Base-by-base conservation (phyloP, 2,329 filamentous ascomycete genomes). In the Samsoniella hepiali region DNA sequence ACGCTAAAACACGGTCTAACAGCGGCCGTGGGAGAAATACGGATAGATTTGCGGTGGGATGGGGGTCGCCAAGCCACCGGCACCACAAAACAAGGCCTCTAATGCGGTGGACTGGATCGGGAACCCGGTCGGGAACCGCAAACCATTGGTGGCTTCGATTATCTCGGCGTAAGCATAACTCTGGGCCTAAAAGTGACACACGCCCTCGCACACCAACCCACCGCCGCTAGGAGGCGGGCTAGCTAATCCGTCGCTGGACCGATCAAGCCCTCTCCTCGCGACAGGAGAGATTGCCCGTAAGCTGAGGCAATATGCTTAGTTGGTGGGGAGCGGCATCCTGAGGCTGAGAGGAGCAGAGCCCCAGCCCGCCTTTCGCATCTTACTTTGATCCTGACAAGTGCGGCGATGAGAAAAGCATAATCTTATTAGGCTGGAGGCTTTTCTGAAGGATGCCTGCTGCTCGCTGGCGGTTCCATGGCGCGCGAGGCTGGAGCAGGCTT, bases 91-190 rank as follows among this genome's bases (percentile, higher is more conserved):
- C 47, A 54, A 54, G 58, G 38, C 38, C 49, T 60, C 38, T 53
- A 53, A 44, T 44, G 15, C 36, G 49, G 49, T 27, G 45, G 49
- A 51, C 49, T 60, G 49, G 36, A 60, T 54, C 58, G 58, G 58
- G 31, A 61, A 54, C 58, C 38, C 38, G 58, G 58, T 54, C 49
- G 49, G 17, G 49, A 45, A 47, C 58, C 58, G 49, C 50, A 61
- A 61, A 61, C 58, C 38, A 61, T 61, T 61, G 58, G 58, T 61
- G 58, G 58, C 58, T 53, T 53, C 40, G 58, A 61, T 54, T 44
- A 54, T 61, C 40, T 36, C 31, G 38, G 50, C 50, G 50, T 54
- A 54, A 54, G 58, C 58, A 61, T 61, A 61, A 61, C 50, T 54
- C 34, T 61, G 27, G 49, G 50, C 58, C 49, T 44, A 53, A 8